Evolutionary conservation across 306 rosid species (phyloP).

Genomic region (Casuarina glauca): DNA sequence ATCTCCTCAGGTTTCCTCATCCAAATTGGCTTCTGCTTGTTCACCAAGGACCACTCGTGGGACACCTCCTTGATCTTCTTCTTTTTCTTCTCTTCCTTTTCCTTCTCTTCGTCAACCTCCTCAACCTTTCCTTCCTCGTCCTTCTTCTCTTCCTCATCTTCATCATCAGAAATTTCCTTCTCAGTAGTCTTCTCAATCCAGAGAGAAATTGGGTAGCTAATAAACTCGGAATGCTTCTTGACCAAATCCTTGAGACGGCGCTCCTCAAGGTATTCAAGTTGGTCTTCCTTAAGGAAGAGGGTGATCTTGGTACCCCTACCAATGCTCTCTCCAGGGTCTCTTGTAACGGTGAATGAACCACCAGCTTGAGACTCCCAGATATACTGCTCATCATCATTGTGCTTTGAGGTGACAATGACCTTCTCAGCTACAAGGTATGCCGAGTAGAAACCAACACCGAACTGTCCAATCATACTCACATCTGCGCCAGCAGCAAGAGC

Average conservation of each 20-base stretch:
- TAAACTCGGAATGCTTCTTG: slow-evolving; percentile 94
- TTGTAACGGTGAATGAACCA: slow-evolving; percentile 88
- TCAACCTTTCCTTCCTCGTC: slow-evolving; percentile 93
- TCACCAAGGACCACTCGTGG: slow-evolving; percentile 85
- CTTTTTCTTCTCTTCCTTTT: slow-evolving; percentile 85
- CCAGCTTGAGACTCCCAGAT: slow-evolving; percentile 99
- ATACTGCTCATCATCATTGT: slow-evolving; percentile 94
- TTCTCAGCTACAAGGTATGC: slow-evolving; percentile 90
- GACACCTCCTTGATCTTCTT: slow-evolving; percentile 89
- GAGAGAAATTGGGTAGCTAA: slow-evolving; percentile 93
- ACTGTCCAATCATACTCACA: slow-evolving; percentile 97
- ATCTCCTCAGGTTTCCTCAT: slow-evolving; percentile 98
- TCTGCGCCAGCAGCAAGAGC: slow-evolving; percentile 98
- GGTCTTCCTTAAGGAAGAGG: slow-evolving; percentile 84
- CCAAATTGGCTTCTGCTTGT: slow-evolving; percentile 98
- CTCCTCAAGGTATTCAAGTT: slow-evolving; percentile 92
- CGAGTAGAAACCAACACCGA: slow-evolving; percentile 97
- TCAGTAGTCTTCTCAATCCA: slow-evolving; percentile 92
- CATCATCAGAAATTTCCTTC: slow-evolving; percentile 93
- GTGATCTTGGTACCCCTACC: slow-evolving; percentile 91
- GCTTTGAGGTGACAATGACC: slow-evolving; percentile 84
- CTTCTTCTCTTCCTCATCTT: slow-evolving; percentile 91
- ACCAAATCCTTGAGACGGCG: slow-evolving; percentile 84
- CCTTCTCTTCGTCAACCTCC: slow-evolving; percentile 85
- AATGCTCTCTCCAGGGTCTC: slow-evolving; percentile 78